Conservation (phyloP, 148 eudicot genomes). For the Nyssa sinensis region DNA sequence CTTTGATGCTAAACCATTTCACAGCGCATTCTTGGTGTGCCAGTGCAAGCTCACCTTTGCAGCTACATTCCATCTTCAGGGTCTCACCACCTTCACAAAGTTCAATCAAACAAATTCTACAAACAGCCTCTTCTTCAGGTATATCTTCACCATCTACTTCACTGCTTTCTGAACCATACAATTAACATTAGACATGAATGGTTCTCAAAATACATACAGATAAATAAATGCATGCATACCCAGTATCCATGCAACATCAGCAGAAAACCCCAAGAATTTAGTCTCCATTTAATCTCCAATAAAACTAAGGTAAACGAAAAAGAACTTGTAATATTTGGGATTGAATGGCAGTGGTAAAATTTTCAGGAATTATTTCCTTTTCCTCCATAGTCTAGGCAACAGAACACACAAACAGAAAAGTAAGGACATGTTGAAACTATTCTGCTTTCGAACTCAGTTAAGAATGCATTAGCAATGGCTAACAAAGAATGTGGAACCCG, state of each 20-base stretch:
- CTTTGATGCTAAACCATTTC: constrained; percentile 95
- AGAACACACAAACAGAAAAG: neutral
- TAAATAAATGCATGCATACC: neutral
- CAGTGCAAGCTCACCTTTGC: constrained; percentile 94
- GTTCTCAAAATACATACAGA: neutral
- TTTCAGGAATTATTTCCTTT: neutral
- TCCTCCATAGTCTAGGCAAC: neutral
- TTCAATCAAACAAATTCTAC: constrained; percentile 84
- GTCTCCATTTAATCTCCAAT: neutral
- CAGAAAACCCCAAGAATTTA: neutral
- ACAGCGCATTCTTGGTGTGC: constrained; percentile 91
- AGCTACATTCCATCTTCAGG: constrained; percentile 89
- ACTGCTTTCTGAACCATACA: constrained; percentile 40
- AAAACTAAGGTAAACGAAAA: no score
- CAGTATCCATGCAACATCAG: neutral
- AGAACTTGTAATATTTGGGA: neutral
- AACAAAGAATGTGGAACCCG: neutral
- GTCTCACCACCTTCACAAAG: constrained; percentile 92
- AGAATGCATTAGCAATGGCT: neutral
- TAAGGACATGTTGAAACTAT: neutral
- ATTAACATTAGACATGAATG: constrained; percentile 7
- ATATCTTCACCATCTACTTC: constrained; percentile 75
- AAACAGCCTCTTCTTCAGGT: constrained; percentile 94
- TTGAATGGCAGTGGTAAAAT: neutral
- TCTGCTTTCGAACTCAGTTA: neutral